phyloP scores from a whole-genome alignment of 345 rosid species.

The Salix suchowensis region DNA sequence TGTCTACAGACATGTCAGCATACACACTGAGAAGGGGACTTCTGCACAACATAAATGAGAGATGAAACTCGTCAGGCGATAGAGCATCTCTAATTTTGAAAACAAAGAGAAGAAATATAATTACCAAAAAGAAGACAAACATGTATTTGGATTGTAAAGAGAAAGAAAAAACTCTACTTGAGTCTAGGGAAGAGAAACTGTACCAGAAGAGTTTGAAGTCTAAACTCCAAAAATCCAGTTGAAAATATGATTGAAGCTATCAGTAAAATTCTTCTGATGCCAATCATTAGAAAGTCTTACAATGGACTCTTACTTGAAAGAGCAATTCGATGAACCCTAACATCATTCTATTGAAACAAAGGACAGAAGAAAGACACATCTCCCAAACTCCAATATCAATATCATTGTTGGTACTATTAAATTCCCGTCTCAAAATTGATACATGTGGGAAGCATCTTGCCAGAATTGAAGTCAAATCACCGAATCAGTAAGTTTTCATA shows the following conservation, averaged over 20 bases:
- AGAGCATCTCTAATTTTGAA: neutral
- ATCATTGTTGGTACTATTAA: neutral
- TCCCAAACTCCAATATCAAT: neutral
- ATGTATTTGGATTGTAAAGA: neutral
- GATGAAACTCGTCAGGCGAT: neutral
- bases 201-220: neutral
- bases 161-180: neutral
- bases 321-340: neutral
- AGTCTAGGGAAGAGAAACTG: neutral
- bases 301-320: neutral
- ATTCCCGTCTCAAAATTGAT: neutral
- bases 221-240: neutral
- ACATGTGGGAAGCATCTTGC: neutral
- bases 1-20: constrained; percentile 89
- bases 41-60: constrained; percentile 40
- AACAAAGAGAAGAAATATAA: neutral
- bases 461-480: neutral
- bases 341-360: neutral
- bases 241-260: neutral
- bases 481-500: neutral
- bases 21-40: constrained; percentile 89
- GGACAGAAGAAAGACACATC: neutral
- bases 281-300: neutral
- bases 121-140: neutral
- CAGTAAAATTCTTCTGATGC: neutral